Percentiles rank a stretch among this genome's conserved stretches.
Conservation (phyloP, 2,329 filamentous ascomycete species). For the Pleomassaria siparia region DNA sequence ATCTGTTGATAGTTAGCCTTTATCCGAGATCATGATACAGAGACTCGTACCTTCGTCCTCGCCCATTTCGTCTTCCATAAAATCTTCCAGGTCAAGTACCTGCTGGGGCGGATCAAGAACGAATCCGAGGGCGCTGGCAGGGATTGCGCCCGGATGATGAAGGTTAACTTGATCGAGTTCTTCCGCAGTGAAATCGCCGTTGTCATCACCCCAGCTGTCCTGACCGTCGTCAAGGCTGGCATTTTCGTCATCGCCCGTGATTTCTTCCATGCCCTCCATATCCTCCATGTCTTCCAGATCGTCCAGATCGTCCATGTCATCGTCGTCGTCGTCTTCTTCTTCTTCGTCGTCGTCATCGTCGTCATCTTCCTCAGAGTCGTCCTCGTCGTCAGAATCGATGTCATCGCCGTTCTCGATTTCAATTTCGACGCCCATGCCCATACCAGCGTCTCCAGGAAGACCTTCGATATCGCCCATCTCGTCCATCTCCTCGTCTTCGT, state of each 20-base stretch:
- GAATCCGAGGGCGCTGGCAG: slow-evolving; percentile 25
- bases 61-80: slow-evolving; percentile 60
- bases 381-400: slow-evolving; percentile 57
- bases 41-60: slow-evolving; percentile 58
- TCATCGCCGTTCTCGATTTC: slow-evolving; percentile 71
- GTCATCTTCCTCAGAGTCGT: slow-evolving; percentile 55
- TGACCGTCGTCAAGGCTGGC: slow-evolving; percentile 46
- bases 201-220: slow-evolving; percentile 50
- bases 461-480: slow-evolving; percentile 75
- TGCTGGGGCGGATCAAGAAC: slow-evolving; percentile 43
- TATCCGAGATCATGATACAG: not conserved
- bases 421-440: slow-evolving; percentile 73
- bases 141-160: slow-evolving; percentile 38
- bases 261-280: slow-evolving; percentile 46
- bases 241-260: slow-evolving; percentile 52
- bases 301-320: slow-evolving; percentile 44
- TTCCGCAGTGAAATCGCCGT: slow-evolving; percentile 46
- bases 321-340: slow-evolving; percentile 50
- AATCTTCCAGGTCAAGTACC: slow-evolving; percentile 50
- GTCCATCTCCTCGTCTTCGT: slow-evolving; percentile 77
- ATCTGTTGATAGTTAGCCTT: slow-evolving; percentile 39
- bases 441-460: slow-evolving; percentile 55
- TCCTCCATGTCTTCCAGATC: slow-evolving; percentile 37
- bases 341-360: slow-evolving; percentile 57
- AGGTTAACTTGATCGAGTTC: slow-evolving; percentile 59